These are phyloP conservation scores for Polymyxa betae DNA, from an alignment of 208 protist genomes.

Conservation along the genomic window DNA sequence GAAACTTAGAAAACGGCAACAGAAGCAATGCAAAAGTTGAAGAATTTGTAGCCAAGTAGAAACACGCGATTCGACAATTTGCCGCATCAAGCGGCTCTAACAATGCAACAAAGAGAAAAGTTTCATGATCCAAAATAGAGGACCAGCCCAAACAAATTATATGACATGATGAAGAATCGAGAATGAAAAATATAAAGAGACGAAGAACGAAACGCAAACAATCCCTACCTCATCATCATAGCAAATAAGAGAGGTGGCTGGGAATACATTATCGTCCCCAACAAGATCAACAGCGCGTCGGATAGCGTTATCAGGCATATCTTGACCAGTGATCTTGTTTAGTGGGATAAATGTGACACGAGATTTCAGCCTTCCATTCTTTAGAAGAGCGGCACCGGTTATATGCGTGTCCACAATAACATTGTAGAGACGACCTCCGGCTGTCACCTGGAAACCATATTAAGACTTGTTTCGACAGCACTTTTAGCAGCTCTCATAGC, in stretches of 20 bases:
- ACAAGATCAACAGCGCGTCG: conserved; percentile 66
- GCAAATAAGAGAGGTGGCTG: conserved; percentile 82
- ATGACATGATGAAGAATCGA: no score
- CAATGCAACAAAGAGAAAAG: no score
- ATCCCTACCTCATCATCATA: conserved; percentile 72
- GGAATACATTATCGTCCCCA: conserved; percentile 66
- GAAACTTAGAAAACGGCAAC: no score
- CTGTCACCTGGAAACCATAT: conserved; percentile 78
- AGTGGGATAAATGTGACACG: conserved; percentile 97
- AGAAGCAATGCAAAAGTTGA: no score
- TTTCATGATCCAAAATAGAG: no score
- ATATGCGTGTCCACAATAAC: conserved; percentile 90
- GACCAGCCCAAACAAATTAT: no score
- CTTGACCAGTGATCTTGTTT: conserved; percentile 92
- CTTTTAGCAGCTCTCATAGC: no score
- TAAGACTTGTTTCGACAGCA: no score
- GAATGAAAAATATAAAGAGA: no score
- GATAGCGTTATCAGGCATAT: background rate
- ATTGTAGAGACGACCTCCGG: conserved; percentile 86
- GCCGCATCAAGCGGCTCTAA: no score
- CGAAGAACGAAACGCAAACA: conserved; percentile 75
- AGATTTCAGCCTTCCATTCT: conserved; percentile 72
- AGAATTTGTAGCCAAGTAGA: no score
- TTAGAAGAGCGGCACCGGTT: conserved; percentile 88
- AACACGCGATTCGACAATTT: no score